Base-by-base conservation (phyloP, 768 basidiomycete genomes). In the Tephrocybe sp. region DNA sequence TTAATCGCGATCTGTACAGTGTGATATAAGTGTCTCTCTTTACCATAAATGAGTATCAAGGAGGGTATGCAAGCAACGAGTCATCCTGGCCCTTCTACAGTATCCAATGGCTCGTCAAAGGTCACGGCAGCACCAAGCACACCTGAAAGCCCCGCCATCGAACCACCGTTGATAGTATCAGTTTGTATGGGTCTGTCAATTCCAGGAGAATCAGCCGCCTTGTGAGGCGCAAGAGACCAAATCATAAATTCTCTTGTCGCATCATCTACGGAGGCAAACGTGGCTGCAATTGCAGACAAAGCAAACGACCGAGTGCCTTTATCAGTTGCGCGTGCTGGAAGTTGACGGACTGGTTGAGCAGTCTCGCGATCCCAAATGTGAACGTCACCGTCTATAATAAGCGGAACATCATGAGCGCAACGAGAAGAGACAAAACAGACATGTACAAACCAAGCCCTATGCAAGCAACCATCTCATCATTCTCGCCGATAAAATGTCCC, bases 221-320 rank as follows among this genome's bases (percentile, higher is more conserved):
- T 5, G 37, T 38, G 7, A 18, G 37, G 12, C 37, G n/a, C 8
- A 2, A 22, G 23, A 18, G 38, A 30, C 53, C 53, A 54, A 36
- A 54, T 38, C 16, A 33, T 54, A 10, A 54, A 40, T 21, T 41
- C 45, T 8, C 42, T 42, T n/a, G 25, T 30, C n/a, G 19, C 7
- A 10, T 49, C 33, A 37, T 45, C 47, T 7, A 10, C 39, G 1
- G 53, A 42, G 15, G 45, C 53, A 47, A 54, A 50, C 1, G 34
- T 44, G 10, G 40, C 21, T n/a, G 44, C 38, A 22, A 40, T 18
- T 18, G 22, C n/a, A 5, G 39, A 42, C 49, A 45, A 55, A 3
- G 54, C 42, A 12, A 55, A 42, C 37, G 49, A 55, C 19, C 61
- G 46, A 47, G 49, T 21, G 4, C 49, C 54, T 45, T 56, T 13